These are phyloP conservation scores for Boletellus deceptivus DNA, from an alignment of 1,284 basidiomycete species.

Conservation along the genomic window DNA sequence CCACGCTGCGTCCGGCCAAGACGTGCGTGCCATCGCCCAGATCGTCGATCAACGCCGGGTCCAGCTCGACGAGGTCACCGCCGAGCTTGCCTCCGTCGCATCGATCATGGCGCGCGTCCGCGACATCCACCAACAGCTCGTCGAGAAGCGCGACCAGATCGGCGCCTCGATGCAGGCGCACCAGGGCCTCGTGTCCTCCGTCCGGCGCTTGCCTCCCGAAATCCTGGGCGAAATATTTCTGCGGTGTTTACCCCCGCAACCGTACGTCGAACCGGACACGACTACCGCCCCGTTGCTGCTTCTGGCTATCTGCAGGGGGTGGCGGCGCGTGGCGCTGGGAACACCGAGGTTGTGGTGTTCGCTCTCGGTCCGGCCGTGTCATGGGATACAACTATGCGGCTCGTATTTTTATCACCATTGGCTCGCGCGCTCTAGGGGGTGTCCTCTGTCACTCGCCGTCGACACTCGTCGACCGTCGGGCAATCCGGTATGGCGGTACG, in stretches of 20 bases:
- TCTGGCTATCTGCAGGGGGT: slow-evolving; percentile 18
- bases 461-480: slow-evolving; percentile 14
- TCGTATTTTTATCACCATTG: slow-evolving; percentile 20
- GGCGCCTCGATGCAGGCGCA: slow-evolving; percentile 18
- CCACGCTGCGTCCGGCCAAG: slow-evolving; percentile 17
- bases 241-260: slow-evolving; percentile 29
- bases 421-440: slow-evolving; percentile 14
- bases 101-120: slow-evolving; percentile 16
- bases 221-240: slow-evolving; percentile 38
- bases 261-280: slow-evolving; percentile 23
- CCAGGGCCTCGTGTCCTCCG: slow-evolving; percentile 30
- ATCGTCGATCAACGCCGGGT: slow-evolving; percentile 18
- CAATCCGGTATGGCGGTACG: slow-evolving; percentile 23
- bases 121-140: slow-evolving; percentile 12
- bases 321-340: slow-evolving; percentile 24
- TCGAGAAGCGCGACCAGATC: slow-evolving; percentile 17
- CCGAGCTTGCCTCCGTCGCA: slow-evolving; percentile 14
- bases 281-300: slow-evolving; percentile 23
- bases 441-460: slow-evolving; percentile 21
- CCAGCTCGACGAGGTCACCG: slow-evolving; percentile 21
- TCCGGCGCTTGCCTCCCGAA: slow-evolving; percentile 34
- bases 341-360: slow-evolving; percentile 26
- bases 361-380: slow-evolving; percentile 14
- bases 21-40: slow-evolving; percentile 12
- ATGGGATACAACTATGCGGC: slow-evolving; percentile 10